Conservation (phyloP, 768 basidiomycete genomes). For the Pleurotus giganteus region DNA sequence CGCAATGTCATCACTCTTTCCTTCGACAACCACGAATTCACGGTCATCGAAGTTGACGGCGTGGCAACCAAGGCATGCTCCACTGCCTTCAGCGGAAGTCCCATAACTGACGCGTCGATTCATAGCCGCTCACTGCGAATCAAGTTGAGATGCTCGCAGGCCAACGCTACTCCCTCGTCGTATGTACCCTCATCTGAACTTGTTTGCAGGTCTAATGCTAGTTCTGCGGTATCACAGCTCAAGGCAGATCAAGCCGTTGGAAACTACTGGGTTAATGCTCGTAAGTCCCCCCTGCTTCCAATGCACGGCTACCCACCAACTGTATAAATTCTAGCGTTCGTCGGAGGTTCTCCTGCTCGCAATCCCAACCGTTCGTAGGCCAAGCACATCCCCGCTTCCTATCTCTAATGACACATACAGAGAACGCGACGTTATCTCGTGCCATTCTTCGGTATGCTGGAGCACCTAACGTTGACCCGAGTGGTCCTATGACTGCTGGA, state of each 20-base stretch:
- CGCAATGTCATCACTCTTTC: conserved; percentile 38
- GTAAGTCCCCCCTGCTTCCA: background rate
- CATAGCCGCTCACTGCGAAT: conserved; percentile 29
- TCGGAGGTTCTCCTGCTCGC: conserved; percentile 26
- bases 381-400: background rate
- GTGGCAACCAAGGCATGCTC: conserved; percentile 17
- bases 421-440: conserved; percentile 28
- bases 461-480: conserved; percentile 32
- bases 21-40: conserved; percentile 31
- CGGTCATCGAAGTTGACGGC: conserved; percentile 42
- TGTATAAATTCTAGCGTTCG: conserved; percentile 16
- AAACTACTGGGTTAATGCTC: conserved; percentile 47
- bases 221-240: conserved; percentile 20
- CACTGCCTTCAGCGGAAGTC: background rate
- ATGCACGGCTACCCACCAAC: background rate
- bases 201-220: too few relatives aligned
- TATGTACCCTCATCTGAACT: conserved; percentile 15
- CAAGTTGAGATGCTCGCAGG: conserved; percentile 41
- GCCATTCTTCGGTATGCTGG: conserved; percentile 40
- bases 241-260: conserved; percentile 40
- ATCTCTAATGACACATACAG: conserved; percentile 12
- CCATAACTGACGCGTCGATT: background rate
- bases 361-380: conserved; percentile 29
- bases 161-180: conserved; percentile 47
- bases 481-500: conserved; percentile 23